A percentile compares a stretch with the other conserved stretches of the same genome.
Evolutionary conservation across 345 rosid genomes (phyloP).

Genomic region (Camelina sativa): DNA sequence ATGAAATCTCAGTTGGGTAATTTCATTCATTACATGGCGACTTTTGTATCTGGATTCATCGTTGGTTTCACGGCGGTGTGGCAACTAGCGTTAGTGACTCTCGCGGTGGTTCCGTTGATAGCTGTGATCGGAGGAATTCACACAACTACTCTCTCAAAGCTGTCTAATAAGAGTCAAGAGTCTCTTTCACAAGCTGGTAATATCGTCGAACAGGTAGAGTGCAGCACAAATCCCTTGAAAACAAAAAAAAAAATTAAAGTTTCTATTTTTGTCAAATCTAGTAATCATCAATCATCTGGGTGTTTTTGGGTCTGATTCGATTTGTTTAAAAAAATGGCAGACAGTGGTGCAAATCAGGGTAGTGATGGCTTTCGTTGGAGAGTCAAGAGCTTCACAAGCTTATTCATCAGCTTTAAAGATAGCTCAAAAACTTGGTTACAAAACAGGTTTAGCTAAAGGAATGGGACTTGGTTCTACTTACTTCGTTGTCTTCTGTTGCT

Average conservation of each 20-base stretch:
- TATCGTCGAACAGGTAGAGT: constrained; percentile 83
- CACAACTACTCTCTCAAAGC: constrained; percentile 75
- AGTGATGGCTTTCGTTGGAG: constrained; percentile 90
- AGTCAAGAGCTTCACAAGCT: constrained; percentile 77
- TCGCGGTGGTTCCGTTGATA: constrained; percentile 96
- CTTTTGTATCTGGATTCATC: constrained; percentile 91
- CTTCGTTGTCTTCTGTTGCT: constrained; percentile 92
- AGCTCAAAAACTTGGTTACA: constrained; percentile 85
- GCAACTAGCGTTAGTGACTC: constrained; percentile 93
- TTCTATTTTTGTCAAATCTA: not conserved
- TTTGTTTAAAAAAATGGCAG: constrained; percentile 52
- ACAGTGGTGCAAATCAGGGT: constrained; percentile 90
- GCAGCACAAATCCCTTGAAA: constrained; percentile 30
- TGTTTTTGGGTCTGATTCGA: constrained; percentile 43
- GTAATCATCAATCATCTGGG: constrained; percentile 36
- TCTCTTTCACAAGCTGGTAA: constrained; percentile 94
- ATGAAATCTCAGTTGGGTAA: constrained; percentile 77
- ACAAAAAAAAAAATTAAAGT: not conserved
- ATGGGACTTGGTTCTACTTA: constrained; percentile 96
- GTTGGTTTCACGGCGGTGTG: constrained; percentile 99
- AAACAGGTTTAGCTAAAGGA: constrained; percentile 86
- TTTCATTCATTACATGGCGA: constrained; percentile 93
- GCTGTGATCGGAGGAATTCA: constrained; percentile 92
- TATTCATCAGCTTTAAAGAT: constrained; percentile 77
- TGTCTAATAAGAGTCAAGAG: constrained; percentile 79